Base-by-base conservation (phyloP, 352 stramenopile species). In the Globisporangium sylvaticum region DNA sequence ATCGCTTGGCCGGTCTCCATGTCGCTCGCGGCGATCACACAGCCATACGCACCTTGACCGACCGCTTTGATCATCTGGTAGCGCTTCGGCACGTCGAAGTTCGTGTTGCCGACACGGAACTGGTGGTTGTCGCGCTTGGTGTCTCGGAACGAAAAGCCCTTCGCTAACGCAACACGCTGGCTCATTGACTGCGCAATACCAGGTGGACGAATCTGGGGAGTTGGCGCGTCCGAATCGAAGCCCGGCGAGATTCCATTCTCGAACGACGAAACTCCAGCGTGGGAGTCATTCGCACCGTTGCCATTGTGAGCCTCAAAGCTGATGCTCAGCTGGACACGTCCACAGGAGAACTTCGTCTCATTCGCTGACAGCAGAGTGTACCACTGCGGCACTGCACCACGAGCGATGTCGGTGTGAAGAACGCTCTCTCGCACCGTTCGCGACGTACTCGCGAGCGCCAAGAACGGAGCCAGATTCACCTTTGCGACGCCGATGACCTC, bases 41-140 rank as follows among this genome's bases (percentile, higher is more conserved):
- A 94, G 18, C 92, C 92, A 68, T 97, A 98, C 3, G 91, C 92
- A 37, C 92, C 92, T 75, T 96, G 93, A 8, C 92, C 92, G 27
- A 97, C 78, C 7, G 84, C 87, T 65, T 94, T 94, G 70, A 95
- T 95, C 83, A 95, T 92, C 67, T 95, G 86, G 68, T 95, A 95
- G 34, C 88, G 83, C 70, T 86, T 80, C 32, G 86, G 87, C 15
- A 96, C 83, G 62, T 94, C 86, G 42, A 96, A 96, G 22, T 86
- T 92, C 55, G 88, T 96, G 68, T 94, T 93, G 15, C 87, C 88
- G 25, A 96, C 88, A 29, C 83, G 81, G 76, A 96, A 96, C 60
- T 93, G 84, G 62, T 94, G 84, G 64, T 95, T 96, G 65, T 96
- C 83, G 61, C 87, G 85, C 67, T 90, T 88, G 1, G 72, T 92